Conservation (phyloP, 2,329 filamentous ascomycete species). For the Cercospora beticola region DNA sequence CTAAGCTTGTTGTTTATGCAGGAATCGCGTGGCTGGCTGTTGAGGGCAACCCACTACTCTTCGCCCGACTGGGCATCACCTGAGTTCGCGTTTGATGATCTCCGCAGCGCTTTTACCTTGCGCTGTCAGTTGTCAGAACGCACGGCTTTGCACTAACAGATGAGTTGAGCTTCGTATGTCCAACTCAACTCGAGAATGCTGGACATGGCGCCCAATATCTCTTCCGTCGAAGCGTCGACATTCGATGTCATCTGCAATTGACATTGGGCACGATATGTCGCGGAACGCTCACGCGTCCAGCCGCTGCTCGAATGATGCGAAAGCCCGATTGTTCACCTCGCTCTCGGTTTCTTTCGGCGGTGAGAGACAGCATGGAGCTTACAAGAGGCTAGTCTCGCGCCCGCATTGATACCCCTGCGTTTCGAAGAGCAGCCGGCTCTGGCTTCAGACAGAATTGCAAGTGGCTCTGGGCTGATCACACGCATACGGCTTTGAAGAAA, state of each 20-base stretch:
- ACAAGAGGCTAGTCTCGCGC: not conserved
- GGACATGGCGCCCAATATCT: not conserved
- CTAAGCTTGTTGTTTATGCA: constrained; percentile 90
- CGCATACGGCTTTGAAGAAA: not conserved
- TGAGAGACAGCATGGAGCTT: not conserved
- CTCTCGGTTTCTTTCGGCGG: not conserved
- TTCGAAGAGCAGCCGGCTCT: not conserved
- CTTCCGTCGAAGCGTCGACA: not conserved
- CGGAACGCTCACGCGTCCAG: not conserved
- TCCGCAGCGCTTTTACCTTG: not conserved
- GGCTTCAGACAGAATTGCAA: not conserved
- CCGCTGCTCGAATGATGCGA: not conserved
- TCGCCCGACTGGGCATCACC: constrained; percentile 41
- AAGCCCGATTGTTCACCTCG: not conserved
- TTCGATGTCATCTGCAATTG: not conserved
- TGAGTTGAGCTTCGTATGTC: not conserved
- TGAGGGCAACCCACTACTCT: constrained; percentile 70
- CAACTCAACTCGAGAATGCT: not conserved
- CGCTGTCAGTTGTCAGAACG: not conserved
- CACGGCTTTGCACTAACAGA: not conserved
- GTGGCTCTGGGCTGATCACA: not conserved
- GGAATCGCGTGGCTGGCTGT: constrained; percentile 87
- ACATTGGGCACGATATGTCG: not conserved
- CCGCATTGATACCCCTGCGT: not conserved
- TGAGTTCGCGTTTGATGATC: not conserved